phyloP scores from a whole-genome alignment of 495 filamentous ascomycete genomes.

The Talaromyces stipitatus region DNA sequence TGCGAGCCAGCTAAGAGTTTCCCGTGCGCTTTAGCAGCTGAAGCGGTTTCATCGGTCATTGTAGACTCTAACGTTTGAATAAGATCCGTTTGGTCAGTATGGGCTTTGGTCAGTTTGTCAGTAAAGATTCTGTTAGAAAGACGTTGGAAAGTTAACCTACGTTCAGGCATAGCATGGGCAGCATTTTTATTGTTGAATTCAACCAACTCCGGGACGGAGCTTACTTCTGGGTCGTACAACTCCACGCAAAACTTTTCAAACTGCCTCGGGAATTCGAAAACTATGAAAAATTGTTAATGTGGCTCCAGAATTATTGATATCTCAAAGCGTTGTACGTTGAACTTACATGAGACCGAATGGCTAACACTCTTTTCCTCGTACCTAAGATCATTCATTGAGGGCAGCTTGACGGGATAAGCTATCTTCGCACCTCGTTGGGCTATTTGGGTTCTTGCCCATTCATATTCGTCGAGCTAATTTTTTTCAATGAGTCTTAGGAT shows the following conservation, averaged over 20 bases:
- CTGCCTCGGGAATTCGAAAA: background rate
- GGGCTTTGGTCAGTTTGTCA: constrained; percentile 12
- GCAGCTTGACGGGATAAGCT: background rate
- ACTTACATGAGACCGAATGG: background rate
- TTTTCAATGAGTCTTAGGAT: background rate
- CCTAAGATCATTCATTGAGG: background rate
- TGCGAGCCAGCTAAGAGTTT: constrained; percentile 7
- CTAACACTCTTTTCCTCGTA: background rate
- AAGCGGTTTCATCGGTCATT: background rate
- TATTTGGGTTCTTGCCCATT: background rate
- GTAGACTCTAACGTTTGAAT: constrained; percentile 8
- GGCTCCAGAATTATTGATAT: background rate
- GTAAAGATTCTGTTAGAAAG: background rate
- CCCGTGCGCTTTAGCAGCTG: constrained; percentile 8
- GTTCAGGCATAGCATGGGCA: constrained; percentile 14
- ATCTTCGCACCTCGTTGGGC: background rate
- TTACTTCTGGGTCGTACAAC: constrained; percentile 15
- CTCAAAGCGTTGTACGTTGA: background rate
- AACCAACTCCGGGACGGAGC: constrained; percentile 15
- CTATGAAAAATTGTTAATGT: background rate
- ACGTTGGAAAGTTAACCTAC: constrained; percentile 7
- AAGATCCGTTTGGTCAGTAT: constrained; percentile 14
- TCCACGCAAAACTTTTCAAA: constrained; percentile 8
- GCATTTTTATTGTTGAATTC: constrained; percentile 18
- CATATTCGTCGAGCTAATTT: background rate